A percentile compares a stretch with the other conserved stretches of the same genome.
These are phyloP conservation scores for Fusarium sp. DNA, from an alignment of 2,329 filamentous ascomycete species.

Conservation along the genomic window DNA sequence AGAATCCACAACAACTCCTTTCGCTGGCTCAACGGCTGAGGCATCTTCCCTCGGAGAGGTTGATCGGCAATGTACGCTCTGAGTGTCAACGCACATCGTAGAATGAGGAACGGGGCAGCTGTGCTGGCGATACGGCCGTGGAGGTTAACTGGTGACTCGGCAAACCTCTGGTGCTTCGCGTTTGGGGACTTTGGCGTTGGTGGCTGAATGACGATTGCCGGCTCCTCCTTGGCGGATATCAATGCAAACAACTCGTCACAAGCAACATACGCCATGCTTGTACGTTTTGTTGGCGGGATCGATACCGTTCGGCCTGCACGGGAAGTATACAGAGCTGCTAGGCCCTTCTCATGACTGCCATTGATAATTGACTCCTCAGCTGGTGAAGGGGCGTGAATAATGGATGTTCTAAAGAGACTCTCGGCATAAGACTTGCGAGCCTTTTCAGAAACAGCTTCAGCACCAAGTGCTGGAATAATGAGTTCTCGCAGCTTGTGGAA, in stretches of 20 bases:
- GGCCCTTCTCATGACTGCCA: conserved; percentile 60
- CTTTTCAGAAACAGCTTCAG: conserved; percentile 71
- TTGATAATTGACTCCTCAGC: conserved; percentile 67
- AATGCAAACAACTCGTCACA: conserved; percentile 83
- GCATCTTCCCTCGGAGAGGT: conserved; percentile 88
- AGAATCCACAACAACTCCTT: conserved; percentile 83
- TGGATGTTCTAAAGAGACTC: conserved; percentile 83
- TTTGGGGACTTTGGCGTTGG: conserved; percentile 58
- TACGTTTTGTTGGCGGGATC: conserved; percentile 72
- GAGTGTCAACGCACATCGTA: conserved; percentile 84
- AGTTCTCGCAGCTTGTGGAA: conserved; percentile 78
- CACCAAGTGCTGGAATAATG: conserved; percentile 80
- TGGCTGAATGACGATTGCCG: conserved; percentile 53
- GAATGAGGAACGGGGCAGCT: conserved; percentile 82
- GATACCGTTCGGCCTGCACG: conserved; percentile 80
- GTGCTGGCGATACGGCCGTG: conserved; percentile 77
- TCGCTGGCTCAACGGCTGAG: conserved; percentile 84
- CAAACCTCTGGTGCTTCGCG: conserved; percentile 35
- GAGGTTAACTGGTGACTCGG: conserved; percentile 47
- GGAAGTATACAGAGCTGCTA: conserved; percentile 70
- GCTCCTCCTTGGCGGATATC: conserved; percentile 60
- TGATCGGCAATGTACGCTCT: conserved; percentile 91
- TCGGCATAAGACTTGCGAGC: conserved; percentile 78
- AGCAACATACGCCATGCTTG: conserved; percentile 82
- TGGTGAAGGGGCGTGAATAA: conserved; percentile 76